Percentiles rank a stretch among this genome's conserved stretches.
phyloP scores from a whole-genome alignment of 805 yeast genomes.

The Vanderwaltozyma tropicalis region DNA sequence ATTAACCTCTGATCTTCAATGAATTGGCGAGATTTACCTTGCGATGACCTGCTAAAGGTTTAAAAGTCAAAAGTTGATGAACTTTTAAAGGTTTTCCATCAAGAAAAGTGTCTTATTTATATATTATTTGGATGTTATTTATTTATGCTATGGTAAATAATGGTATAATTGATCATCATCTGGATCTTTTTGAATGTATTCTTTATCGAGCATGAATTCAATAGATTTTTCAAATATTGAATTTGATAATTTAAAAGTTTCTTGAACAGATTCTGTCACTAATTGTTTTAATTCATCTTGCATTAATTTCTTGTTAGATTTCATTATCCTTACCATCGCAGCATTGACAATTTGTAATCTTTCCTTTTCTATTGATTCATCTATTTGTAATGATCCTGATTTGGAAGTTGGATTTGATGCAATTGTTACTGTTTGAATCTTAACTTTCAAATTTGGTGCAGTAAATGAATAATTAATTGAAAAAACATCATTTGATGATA shows the following conservation, averaged over 20 bases:
- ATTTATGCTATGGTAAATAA: conserved; percentile 5
- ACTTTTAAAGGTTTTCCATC: not conserved
- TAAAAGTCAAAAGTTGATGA: conserved; percentile 2
- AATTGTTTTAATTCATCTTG: conserved; percentile 64
- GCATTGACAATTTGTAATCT: conserved; percentile 68
- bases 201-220: conserved; percentile 68
- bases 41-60: no score
- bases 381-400: conserved; percentile 7
- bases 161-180: conserved; percentile 30
- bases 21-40: no score
- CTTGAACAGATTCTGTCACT: conserved; percentile 45
- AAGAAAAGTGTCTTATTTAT: not conserved
- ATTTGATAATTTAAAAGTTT: conserved; percentile 62
- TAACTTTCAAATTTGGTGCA: conserved; percentile 57
- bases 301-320: conserved; percentile 48
- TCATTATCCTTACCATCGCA: conserved; percentile 81
- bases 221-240: conserved; percentile 59
- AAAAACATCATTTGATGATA: conserved; percentile 54
- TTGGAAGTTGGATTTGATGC: not conserved
- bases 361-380: conserved; percentile 49
- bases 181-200: conserved; percentile 64
- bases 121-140: not conserved
- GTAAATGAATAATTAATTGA: conserved; percentile 58
- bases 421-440: conserved; percentile 34
- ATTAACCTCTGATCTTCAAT: no score